A percentile compares a stretch with the other conserved stretches of the same genome.
Conservation (phyloP, 345 rosid genomes). For the Cardamine chenopodiifolia region DNA sequence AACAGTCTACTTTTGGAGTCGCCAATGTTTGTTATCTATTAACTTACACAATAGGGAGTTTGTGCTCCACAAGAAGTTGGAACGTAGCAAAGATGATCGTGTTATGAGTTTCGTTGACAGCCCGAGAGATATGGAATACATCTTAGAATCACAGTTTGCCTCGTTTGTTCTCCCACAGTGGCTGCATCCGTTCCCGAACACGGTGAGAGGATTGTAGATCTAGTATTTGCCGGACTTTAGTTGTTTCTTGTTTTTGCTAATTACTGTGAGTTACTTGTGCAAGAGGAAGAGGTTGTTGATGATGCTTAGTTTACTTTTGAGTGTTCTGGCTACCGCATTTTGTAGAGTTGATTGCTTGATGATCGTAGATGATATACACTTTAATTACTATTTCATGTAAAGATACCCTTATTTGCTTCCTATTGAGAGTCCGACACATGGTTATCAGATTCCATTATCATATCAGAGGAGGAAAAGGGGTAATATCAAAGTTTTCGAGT, state of each 20-base stretch:
- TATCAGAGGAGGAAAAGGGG: no score
- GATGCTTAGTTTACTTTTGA: no score
- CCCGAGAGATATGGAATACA: not conserved
- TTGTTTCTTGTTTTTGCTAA: not conserved
- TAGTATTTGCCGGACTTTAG: not conserved
- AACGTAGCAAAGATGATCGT: not conserved
- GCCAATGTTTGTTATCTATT: not conserved
- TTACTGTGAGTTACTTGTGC: not conserved
- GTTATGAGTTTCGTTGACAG: no score
- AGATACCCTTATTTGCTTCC: no score
- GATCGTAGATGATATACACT: no score
- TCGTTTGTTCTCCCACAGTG: not conserved
- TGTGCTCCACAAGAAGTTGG: not conserved
- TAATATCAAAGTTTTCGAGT: no score
- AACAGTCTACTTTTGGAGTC: not conserved
- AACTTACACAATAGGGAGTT: not conserved
- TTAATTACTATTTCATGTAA: no score
- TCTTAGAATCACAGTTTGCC: not conserved
- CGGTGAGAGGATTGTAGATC: not conserved
- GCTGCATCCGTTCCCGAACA: not conserved
- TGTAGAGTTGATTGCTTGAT: no score
- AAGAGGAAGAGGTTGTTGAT: not conserved
- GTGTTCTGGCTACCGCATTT: no score
- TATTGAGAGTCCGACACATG: no score
- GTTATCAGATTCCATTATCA: no score